Conservation (phyloP, 2,329 filamentous ascomycete genomes). For the Talaromyces albobiverticillius region DNA sequence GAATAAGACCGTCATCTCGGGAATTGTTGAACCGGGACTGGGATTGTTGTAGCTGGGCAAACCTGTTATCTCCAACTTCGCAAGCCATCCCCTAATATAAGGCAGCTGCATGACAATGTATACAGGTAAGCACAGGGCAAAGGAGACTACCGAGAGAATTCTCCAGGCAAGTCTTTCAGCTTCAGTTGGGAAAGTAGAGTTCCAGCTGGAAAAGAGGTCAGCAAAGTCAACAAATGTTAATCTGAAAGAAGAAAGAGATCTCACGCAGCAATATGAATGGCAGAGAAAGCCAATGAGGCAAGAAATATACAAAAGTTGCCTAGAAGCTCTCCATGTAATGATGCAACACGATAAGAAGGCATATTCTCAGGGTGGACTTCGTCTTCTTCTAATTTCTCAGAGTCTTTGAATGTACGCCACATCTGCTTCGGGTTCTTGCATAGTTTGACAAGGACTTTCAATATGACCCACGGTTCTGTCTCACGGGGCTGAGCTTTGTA, state of each 20-base stretch:
- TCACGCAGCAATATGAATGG: constrained; percentile 7
- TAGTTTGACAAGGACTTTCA: background rate
- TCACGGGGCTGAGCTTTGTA: background rate
- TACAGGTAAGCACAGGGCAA: background rate
- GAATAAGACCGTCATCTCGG: background rate
- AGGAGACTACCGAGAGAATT: background rate
- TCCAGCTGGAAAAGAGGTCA: no score
- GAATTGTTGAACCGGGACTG: background rate
- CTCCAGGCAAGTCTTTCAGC: background rate
- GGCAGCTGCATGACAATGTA: constrained; percentile 2
- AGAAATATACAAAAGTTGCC: background rate
- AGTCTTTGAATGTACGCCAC: background rate
- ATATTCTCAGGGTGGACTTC: no score
- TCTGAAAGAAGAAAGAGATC: background rate
- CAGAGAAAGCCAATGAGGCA: background rate
- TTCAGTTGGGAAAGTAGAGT: background rate
- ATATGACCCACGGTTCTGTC: background rate
- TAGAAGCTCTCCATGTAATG: background rate
- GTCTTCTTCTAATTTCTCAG: no score
- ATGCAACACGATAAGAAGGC: background rate
- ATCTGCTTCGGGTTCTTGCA: background rate
- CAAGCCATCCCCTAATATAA: background rate
- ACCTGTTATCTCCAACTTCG: background rate
- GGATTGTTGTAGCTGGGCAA: background rate
- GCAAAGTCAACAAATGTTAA: no score